Conservation (phyloP, 139 green algal genomes). For the Monoraphidium neglectum region DNA sequence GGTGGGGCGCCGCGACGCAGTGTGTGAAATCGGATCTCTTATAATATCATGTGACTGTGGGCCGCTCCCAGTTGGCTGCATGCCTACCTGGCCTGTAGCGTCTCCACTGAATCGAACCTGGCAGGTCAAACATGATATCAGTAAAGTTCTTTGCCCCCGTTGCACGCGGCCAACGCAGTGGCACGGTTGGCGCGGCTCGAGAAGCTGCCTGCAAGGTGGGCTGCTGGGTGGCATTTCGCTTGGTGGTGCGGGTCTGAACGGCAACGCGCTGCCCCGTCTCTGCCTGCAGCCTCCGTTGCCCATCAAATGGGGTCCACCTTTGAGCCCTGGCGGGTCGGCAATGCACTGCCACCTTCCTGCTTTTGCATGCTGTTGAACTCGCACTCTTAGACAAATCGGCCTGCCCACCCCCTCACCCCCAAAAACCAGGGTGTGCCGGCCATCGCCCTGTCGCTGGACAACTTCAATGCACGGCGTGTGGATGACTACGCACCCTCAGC, state of each 20-base stretch:
- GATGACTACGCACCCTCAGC: slow-evolving; percentile 60
- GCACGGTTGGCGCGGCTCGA: slow-evolving; percentile 73
- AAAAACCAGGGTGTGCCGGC: slow-evolving; percentile 63
- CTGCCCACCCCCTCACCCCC: no score
- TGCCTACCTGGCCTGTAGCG: no score
- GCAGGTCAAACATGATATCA: no score
- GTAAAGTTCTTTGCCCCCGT: background rate
- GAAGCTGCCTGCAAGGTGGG: slow-evolving; percentile 73
- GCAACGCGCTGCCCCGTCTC: background rate
- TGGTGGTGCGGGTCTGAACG: background rate
- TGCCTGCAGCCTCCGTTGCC: background rate
- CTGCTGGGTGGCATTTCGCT: background rate
- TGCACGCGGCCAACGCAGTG: slow-evolving; percentile 12
- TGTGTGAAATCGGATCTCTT: no score
- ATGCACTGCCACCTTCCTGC: background rate
- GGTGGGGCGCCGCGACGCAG: background rate
- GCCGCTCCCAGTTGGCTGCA: no score
- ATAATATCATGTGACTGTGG: no score
- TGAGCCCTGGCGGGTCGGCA: background rate
- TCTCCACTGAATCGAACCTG: no score
- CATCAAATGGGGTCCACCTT: background rate
- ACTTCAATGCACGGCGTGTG: slow-evolving; percentile 51
- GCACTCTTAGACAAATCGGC: no score
- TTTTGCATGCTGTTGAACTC: background rate
- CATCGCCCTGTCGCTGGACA: slow-evolving; percentile 70